These are phyloP conservation scores for Erysimum cheiranthoides DNA, from an alignment of 345 rosid genomes.

Conservation along the genomic window DNA sequence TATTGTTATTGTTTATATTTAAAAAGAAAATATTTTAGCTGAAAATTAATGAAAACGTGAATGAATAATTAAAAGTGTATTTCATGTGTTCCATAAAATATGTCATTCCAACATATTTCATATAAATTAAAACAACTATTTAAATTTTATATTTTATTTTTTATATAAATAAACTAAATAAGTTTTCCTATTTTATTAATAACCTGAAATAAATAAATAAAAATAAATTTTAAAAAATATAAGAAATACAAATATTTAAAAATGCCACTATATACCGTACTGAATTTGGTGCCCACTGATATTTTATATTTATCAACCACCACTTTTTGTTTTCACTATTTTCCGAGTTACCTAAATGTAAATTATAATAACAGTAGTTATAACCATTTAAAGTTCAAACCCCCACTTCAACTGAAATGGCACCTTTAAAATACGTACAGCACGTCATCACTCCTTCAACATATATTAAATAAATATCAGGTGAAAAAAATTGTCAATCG, in stretches of 20 bases:
- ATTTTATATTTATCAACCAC: conserved; percentile 11
- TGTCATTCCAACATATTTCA: too few relatives aligned
- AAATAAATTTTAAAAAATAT: too few relatives aligned
- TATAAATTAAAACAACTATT: too few relatives aligned
- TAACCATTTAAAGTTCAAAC: background rate
- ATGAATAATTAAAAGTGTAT: too few relatives aligned
- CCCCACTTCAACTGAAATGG: background rate
- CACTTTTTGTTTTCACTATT: background rate
- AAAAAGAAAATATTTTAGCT: too few relatives aligned
- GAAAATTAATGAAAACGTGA: too few relatives aligned
- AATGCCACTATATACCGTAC: background rate
- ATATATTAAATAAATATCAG: conserved; percentile 7
- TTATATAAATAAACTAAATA: too few relatives aligned
- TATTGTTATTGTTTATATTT: too few relatives aligned
- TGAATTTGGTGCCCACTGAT: conserved; percentile 15
- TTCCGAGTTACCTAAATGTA: conserved; percentile 4
- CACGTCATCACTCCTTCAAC: background rate
- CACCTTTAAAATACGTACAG: conserved; percentile 5
- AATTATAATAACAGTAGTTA: background rate
- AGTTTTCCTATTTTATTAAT: too few relatives aligned
- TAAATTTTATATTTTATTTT: too few relatives aligned
- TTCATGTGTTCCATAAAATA: too few relatives aligned
- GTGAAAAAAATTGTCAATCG: conserved; percentile 17
- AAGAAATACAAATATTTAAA: background rate
- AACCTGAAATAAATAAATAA: too few relatives aligned